These are phyloP conservation scores for Byssoonygena ceratinophila DNA, from an alignment of 2,329 filamentous ascomycete species.

Conservation along the genomic window DNA sequence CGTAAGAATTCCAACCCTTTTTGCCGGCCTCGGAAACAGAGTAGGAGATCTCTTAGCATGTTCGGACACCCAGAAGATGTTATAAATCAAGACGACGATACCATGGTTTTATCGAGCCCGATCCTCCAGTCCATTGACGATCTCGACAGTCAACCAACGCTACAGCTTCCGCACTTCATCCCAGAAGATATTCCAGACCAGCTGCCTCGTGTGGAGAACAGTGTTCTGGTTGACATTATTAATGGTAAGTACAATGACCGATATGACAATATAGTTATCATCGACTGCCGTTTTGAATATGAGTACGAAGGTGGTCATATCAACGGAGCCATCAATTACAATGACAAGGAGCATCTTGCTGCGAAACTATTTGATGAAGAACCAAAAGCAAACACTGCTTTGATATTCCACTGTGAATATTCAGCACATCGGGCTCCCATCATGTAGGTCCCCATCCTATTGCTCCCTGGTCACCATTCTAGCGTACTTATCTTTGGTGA, in stretches of 20 bases:
- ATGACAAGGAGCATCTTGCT: slow-evolving; percentile 83
- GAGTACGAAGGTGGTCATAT: slow-evolving; percentile 97
- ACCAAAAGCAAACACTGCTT: slow-evolving; percentile 59
- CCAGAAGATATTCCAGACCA: slow-evolving; percentile 70
- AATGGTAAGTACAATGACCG: slow-evolving; percentile 68
- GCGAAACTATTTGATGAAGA: slow-evolving; percentile 61
- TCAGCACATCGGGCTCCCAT: slow-evolving; percentile 91
- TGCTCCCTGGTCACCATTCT: neutral
- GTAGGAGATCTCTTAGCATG: slow-evolving; percentile 91
- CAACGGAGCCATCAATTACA: slow-evolving; percentile 85
- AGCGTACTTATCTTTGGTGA: slow-evolving; percentile 9
- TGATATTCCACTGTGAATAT: slow-evolving; percentile 97
- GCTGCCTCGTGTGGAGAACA: slow-evolving; percentile 73
- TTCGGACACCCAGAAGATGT: slow-evolving; percentile 86
- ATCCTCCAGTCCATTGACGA: slow-evolving; percentile 68
- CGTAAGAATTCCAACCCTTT: slow-evolving; percentile 64
- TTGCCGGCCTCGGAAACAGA: slow-evolving; percentile 71
- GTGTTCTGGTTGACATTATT: slow-evolving; percentile 75
- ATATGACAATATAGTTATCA: slow-evolving; percentile 73
- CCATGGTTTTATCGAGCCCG: slow-evolving; percentile 45
- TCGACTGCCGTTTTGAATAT: slow-evolving; percentile 98
- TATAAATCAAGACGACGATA: slow-evolving; percentile 61
- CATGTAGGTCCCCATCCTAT: slow-evolving; percentile 49
- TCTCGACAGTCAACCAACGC: slow-evolving; percentile 63
- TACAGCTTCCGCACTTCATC: slow-evolving; percentile 72